These are phyloP conservation scores for Kwoniella sp. DNA, from an alignment of 768 basidiomycete species.

Conservation along the genomic window DNA sequence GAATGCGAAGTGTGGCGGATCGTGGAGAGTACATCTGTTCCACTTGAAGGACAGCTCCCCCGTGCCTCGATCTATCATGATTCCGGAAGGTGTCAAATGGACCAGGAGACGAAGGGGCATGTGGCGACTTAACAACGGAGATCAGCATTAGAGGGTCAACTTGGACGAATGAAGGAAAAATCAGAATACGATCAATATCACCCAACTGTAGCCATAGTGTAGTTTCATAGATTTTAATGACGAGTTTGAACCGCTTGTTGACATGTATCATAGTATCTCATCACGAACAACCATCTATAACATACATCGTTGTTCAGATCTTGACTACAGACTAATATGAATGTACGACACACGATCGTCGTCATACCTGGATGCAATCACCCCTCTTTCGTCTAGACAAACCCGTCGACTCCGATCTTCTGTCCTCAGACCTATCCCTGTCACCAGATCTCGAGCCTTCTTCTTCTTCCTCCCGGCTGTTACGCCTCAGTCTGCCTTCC, in stretches of 20 bases:
- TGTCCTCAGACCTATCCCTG: background rate
- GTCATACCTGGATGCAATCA: background rate
- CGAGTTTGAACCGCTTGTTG: too few relatives aligned
- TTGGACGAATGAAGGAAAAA: background rate
- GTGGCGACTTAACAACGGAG: background rate
- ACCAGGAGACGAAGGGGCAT: background rate
- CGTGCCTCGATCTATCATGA: background rate
- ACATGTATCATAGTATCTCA: too few relatives aligned
- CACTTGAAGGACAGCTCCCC: background rate
- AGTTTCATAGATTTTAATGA: too few relatives aligned
- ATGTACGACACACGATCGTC: background rate
- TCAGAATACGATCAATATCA: too few relatives aligned
- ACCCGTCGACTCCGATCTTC: background rate
- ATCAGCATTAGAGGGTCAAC: background rate
- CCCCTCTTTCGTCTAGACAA: background rate
- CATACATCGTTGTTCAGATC: too few relatives aligned
- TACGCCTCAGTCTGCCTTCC: background rate
- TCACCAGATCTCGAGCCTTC: background rate
- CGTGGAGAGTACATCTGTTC: conserved; percentile 22
- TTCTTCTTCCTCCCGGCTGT: background rate
- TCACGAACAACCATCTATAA: too few relatives aligned
- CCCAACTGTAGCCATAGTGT: background rate
- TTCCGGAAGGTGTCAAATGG: background rate
- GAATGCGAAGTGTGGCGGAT: conserved; percentile 18
- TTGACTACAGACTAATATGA: too few relatives aligned